A percentile compares a stretch with the other conserved stretches of the same genome.
phyloP scores from a whole-genome alignment of 768 basidiomycete genomes.

The Phanerochaete carnosa region DNA sequence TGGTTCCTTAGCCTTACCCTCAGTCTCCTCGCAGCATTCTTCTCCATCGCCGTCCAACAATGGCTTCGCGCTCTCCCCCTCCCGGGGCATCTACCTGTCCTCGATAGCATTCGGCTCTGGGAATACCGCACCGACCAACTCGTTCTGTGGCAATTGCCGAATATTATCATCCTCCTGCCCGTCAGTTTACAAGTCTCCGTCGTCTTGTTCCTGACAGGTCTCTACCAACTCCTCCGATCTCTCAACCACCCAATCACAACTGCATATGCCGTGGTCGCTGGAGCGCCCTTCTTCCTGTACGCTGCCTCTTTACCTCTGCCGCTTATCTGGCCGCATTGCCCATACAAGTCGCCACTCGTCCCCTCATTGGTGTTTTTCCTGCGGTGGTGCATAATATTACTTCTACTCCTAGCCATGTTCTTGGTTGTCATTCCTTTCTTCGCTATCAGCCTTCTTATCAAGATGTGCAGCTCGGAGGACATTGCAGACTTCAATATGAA shows the following conservation, averaged over 20 bases:
- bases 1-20: conserved; percentile 24
- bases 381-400: not conserved
- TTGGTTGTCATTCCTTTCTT: not conserved
- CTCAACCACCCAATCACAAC: not conserved
- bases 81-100: not conserved
- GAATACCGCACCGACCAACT: not conserved
- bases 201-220: conserved; percentile 9
- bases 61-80: conserved; percentile 18
- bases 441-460: not conserved
- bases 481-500: not conserved
- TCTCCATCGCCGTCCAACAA: conserved; percentile 26
- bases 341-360: conserved; percentile 6
- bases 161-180: conserved; percentile 9
- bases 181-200: conserved; percentile 8
- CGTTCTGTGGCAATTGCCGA: not conserved
- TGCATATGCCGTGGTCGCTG: not conserved
- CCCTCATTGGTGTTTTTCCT: not conserved
- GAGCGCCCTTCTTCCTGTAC: not conserved
- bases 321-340: not conserved
- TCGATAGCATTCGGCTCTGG: conserved; percentile 1
- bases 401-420: not conserved
- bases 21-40: conserved; percentile 21
- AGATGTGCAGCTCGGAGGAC: not conserved
- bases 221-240: not conserved
- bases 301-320: not conserved